Evolutionary conservation across 169 alveolate genomes (phyloP), one percentile per base, ranked within the genome.

Genomic region (Plasmodium inui): DNA sequence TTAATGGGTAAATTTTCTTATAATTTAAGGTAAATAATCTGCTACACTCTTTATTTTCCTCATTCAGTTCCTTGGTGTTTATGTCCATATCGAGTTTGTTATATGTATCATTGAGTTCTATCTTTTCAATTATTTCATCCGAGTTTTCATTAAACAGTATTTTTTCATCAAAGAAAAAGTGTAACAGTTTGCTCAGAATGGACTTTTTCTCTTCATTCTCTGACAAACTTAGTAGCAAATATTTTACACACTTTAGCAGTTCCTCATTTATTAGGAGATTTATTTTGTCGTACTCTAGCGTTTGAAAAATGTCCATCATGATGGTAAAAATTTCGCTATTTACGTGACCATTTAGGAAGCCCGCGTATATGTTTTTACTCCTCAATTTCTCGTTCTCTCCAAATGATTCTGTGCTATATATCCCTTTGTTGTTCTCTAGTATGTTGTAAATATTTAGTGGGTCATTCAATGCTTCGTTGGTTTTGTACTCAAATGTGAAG

Each of bases 1-100:
- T 89, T 89, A 89, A 89, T 39, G 94, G 94, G 76, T 89, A 89
- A 1, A 89, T 14, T 44, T 89, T 89, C 44, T 89, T 89, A 89
- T 89, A 78, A 61, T 89, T 89, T 89, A 89, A 53, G 1, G 89
- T 89, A 89, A 89, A 89, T 89, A 89, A 79, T 89, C 94, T 89
- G 39, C 53, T 89, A 41, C 94, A 89, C 41, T 89, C 94, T 39
- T 78, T 89, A 50, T 79, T 67, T 79, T 89, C 89, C 10, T 79
- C 83, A 46, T 39, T 89, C 67, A 14, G 1, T 79, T 89, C 83
- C 17, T 89, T 61, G 9, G 30, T 41, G 55, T 70, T 89, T 39
- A 79, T 79, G 72, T 79, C 55, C 67, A 89, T 57, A 79, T 89
- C 94, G 14, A 79, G 71, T 41, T 89, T 89, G 26, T 78, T 89